Conservation (phyloP, 2,329 filamentous ascomycete species). For the Sordariomycetes sp. region DNA sequence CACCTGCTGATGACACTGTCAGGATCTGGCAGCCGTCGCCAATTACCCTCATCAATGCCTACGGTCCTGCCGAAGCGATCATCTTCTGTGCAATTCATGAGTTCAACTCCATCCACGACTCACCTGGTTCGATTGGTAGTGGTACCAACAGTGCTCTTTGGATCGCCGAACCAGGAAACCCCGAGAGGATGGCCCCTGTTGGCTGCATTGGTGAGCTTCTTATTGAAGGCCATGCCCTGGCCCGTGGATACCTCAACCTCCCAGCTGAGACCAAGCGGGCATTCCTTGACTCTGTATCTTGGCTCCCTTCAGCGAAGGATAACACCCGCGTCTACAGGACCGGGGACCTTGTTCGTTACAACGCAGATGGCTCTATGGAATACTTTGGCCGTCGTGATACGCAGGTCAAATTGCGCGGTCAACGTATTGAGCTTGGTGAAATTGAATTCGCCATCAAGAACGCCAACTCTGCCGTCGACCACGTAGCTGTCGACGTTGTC, state of each 20-base stretch:
- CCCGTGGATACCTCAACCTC: conserved; percentile 36
- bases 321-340: conserved; percentile 6
- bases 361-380: conserved; percentile 2
- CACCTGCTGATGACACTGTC: conserved; percentile 4
- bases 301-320: conserved; percentile 13
- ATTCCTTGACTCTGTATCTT: conserved; percentile 1
- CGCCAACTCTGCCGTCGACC: not conserved
- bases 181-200: conserved; percentile 5
- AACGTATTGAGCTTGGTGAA: conserved; percentile 3
- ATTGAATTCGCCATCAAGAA: conserved; percentile 1
- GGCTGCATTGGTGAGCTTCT: conserved; percentile 8
- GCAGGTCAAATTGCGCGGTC: conserved; percentile 4
- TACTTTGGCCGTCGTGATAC: conserved; percentile 3
- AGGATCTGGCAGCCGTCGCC: conserved; percentile 8
- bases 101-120: not conserved
- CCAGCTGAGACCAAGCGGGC: conserved; percentile 14
- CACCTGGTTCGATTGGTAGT: conserved; percentile 5
- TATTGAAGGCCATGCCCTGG: conserved; percentile 23
- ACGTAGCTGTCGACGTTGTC: conserved; percentile 3
- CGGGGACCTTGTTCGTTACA: conserved; percentile 3
- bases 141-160: conserved; percentile 6
- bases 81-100: conserved; percentile 5
- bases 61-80: conserved; percentile 7
- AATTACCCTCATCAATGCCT: conserved; percentile 3
- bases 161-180: conserved; percentile 7